Conservation (phyloP, 805 yeast genomes). For the Clavispora phyllophila region DNA sequence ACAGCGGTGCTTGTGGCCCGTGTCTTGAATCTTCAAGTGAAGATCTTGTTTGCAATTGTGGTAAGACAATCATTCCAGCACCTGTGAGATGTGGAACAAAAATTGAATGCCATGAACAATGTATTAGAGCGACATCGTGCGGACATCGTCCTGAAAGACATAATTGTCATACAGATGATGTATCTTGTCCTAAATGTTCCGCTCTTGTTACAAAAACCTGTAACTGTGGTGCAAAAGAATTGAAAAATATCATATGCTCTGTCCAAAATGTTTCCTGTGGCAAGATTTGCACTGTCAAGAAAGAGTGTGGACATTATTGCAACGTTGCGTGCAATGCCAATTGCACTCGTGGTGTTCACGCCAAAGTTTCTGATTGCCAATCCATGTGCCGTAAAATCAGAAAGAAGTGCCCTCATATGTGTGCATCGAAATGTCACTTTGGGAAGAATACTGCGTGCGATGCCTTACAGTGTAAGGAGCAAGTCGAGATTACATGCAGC, state of each 20-base stretch:
- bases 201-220: constrained; percentile 49
- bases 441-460: constrained; percentile 46
- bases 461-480: constrained; percentile 44
- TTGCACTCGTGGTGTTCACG: constrained; percentile 63
- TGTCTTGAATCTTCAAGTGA: constrained; percentile 78
- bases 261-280: constrained; percentile 65
- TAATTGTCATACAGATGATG: constrained; percentile 64
- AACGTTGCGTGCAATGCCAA: constrained; percentile 54
- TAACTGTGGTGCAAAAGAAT: constrained; percentile 52
- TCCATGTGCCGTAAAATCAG: constrained; percentile 52
- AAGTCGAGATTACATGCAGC: constrained; percentile 49
- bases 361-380: constrained; percentile 43
- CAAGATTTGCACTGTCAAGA: constrained; percentile 25
- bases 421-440: constrained; percentile 60
- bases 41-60: constrained; percentile 77
- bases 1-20: constrained; percentile 73
- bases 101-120: constrained; percentile 59
- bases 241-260: constrained; percentile 66
- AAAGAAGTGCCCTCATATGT: constrained; percentile 61
- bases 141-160: constrained; percentile 72
- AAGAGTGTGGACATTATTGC: constrained; percentile 40
- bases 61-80: constrained; percentile 68
- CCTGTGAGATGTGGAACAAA: constrained; percentile 82
- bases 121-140: constrained; percentile 54
- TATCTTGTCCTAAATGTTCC: constrained; percentile 75